Evolutionary conservation across 495 filamentous ascomycete species (phyloP).

Genomic region (Aspergillus incahuasiensis): DNA sequence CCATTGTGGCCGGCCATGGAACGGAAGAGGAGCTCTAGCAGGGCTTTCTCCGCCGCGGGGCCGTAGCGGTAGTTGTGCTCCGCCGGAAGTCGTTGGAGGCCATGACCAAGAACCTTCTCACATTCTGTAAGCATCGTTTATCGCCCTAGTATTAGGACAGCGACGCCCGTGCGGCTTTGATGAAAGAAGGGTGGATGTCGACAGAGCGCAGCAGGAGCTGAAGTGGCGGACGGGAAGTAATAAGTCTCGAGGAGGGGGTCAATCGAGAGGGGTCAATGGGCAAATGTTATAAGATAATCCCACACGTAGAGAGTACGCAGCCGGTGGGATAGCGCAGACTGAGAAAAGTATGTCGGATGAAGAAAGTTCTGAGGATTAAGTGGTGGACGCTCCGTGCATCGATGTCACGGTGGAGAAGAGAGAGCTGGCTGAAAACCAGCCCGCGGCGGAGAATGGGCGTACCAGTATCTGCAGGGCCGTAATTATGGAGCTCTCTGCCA

Average conservation of each 20-base stretch:
- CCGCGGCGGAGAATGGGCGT: background rate
- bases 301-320: background rate
- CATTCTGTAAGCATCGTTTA: slow-evolving; percentile 58
- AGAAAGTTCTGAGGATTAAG: slow-evolving; percentile 7
- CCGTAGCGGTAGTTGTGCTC: slow-evolving; percentile 68
- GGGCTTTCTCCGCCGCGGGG: slow-evolving; percentile 58
- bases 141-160: slow-evolving; percentile 21
- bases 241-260: background rate
- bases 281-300: background rate
- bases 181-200: background rate
- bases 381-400: slow-evolving; percentile 22
- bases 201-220: slow-evolving; percentile 2
- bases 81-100: slow-evolving; percentile 67
- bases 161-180: slow-evolving; percentile 27
- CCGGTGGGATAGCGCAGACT: background rate
- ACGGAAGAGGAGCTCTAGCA: slow-evolving; percentile 77
- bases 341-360: background rate
- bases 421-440: background rate
- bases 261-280: background rate
- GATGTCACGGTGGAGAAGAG: slow-evolving; percentile 26
- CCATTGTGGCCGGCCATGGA: slow-evolving; percentile 70
- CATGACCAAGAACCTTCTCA: slow-evolving; percentile 72
- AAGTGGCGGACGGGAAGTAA: slow-evolving; percentile 9
- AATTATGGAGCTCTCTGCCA: background rate
- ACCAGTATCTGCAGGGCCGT: background rate